Base-by-base conservation (phyloP, 1,284 basidiomycete species). In the Trametes pubescens region DNA sequence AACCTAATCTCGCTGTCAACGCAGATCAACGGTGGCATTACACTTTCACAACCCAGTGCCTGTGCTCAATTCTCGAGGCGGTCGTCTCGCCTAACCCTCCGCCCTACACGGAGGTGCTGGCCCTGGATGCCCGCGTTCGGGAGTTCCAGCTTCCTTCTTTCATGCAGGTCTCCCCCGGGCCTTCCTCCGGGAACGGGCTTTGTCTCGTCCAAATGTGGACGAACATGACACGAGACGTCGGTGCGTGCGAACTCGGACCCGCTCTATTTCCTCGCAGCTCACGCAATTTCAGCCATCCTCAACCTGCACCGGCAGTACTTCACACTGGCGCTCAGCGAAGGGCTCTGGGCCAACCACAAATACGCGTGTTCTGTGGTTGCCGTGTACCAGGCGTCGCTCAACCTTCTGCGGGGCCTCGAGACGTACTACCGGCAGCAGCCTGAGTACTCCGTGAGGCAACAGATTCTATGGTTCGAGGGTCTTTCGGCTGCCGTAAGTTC, bases 241-340 rank as follows among this genome's bases (percentile, higher is more conserved):
- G 88, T 88, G 54, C 64, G 84, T 79, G 37, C 7, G 26, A 51
- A 44, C 18, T 26, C 40, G 34, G 13, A 11, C 24, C 26, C n/a
- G 59, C 51, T 43, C 54, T 38, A 18, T 32, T 38, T 46, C 11
- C 24, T 53, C 35, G 54, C n/a, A 34, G 62, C 47, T 64, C 51
- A 65, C 37, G 60, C 52, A n/a, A 44, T 37, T 32, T 4, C 61
- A 91, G 89, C 89, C 21, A 75, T 92, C 8, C 79, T 91, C 69
- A 87, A 88, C 70, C 82, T 92, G 26, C 90, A 92, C 70, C 81
- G 89, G 29, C 82, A 81, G 57, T 91, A 88, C 77, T 91, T 91
- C 69, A 86, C 87, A 1, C 86, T 88, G 69, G 89, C 90, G 1
- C 84, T 92, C 66, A 85, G 86, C 22, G n/a, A 76, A 74, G 53